A percentile compares a stretch with the other conserved stretches of the same genome.
phyloP scores from a whole-genome alignment of 1,284 basidiomycete species.

The Ustilago curta region DNA sequence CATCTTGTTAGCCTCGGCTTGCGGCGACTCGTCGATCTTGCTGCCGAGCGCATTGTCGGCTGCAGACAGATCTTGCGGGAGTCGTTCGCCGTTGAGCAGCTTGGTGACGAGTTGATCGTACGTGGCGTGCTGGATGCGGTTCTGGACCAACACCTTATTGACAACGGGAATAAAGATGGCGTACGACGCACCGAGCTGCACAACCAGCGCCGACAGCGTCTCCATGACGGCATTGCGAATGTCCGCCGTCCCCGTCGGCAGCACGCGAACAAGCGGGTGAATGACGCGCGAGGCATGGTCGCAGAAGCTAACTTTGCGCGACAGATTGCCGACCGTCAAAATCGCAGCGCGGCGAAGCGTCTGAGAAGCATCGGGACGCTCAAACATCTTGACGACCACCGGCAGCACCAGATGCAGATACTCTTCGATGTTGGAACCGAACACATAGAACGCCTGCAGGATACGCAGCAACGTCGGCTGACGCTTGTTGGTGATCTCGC shows the following conservation, averaged over 20 bases:
- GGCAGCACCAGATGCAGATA: constrained; percentile 97
- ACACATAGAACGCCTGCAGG: constrained; percentile 90
- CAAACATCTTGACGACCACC: constrained; percentile 91
- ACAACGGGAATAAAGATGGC: constrained; percentile 97
- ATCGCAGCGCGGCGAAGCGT: constrained; percentile 88
- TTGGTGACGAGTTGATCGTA: constrained; percentile 91
- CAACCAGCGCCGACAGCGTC: constrained; percentile 88
- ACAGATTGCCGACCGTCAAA: constrained; percentile 89
- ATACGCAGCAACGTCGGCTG: constrained; percentile 87
- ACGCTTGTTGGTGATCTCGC: constrained; percentile 65
- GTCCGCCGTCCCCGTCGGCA: constrained; percentile 82
- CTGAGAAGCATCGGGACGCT: constrained; percentile 81
- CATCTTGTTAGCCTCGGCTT: constrained; percentile 78
- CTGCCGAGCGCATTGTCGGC: constrained; percentile 51
- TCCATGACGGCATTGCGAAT: constrained; percentile 90
- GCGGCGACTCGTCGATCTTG: constrained; percentile 70
- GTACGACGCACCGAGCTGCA: constrained; percentile 95
- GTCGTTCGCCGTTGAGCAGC: constrained; percentile 88
- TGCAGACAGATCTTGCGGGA: constrained; percentile 76
- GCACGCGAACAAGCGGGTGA: constrained; percentile 90
- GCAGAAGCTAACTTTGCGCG: constrained; percentile 95
- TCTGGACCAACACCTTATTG: constrained; percentile 85
- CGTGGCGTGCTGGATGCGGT: constrained; percentile 83
- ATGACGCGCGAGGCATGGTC: constrained; percentile 98
- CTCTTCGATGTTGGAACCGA: constrained; percentile 96